These are phyloP conservation scores for Fusarium tjaetaba DNA, from an alignment of 2,329 filamentous ascomycete genomes.

Conservation along the genomic window DNA sequence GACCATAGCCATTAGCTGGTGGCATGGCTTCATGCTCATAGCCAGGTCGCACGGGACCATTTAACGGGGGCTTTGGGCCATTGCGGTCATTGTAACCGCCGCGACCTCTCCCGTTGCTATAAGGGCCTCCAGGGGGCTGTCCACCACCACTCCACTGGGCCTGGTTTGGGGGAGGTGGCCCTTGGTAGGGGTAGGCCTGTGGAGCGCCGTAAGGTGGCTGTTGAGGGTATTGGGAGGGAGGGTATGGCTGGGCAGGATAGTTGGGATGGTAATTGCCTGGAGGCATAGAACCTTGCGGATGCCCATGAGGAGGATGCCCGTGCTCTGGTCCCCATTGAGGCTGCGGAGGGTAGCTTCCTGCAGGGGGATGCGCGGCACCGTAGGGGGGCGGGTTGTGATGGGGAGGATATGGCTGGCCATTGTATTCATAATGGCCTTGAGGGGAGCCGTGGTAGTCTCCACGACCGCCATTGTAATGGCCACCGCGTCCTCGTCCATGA, in stretches of 20 bases:
- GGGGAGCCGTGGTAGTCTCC: conserved; percentile 54
- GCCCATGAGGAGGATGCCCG: conserved; percentile 54
- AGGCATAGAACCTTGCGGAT: conserved; percentile 59
- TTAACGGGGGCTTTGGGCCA: conserved; percentile 47
- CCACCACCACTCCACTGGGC: conserved; percentile 49
- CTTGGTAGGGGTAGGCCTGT: conserved; percentile 53
- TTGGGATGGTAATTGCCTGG: conserved; percentile 67
- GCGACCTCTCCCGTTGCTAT: conserved; percentile 52
- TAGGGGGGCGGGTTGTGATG: conserved; percentile 47
- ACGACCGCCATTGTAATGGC: conserved; percentile 51
- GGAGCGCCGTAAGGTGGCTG: conserved; percentile 56
- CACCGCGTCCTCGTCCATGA: conserved; percentile 52
- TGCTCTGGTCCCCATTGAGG: conserved; percentile 56
- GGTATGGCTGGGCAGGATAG: conserved; percentile 66
- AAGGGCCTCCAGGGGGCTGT: conserved; percentile 50
- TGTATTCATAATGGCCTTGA: conserved; percentile 56
- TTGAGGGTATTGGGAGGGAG: conserved; percentile 54
- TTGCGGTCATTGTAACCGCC: conserved; percentile 59
- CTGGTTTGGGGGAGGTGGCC: conserved; percentile 48
- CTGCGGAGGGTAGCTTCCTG: conserved; percentile 50
- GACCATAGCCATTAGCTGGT: conserved; percentile 51
- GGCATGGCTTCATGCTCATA: conserved; percentile 49
- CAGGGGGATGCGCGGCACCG: conserved; percentile 49
- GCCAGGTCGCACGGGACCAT: conserved; percentile 47
- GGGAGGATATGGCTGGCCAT: conserved; percentile 50